These are phyloP conservation scores for Blumeriella jaapii DNA, from an alignment of 2,329 filamentous ascomycete genomes.

Conservation along the genomic window DNA sequence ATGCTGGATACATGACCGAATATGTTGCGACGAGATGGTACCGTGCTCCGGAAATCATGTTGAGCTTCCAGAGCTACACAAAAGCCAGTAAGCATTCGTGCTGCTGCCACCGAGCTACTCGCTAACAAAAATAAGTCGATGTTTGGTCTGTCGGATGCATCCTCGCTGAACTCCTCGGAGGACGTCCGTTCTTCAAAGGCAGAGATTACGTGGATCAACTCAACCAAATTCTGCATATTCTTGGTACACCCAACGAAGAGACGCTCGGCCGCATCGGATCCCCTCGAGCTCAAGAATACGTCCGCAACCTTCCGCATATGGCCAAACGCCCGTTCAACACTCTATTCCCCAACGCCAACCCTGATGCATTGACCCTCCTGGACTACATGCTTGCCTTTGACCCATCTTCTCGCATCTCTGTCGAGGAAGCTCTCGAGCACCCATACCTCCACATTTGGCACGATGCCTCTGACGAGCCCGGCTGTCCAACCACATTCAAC, in stretches of 20 bases:
- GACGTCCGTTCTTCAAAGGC: conserved; percentile 97
- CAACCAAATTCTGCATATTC: conserved; percentile 97
- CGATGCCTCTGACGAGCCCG: conserved; percentile 89
- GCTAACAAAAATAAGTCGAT: conserved; percentile 47
- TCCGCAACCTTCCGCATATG: conserved; percentile 92
- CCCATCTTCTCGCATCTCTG: conserved; percentile 81
- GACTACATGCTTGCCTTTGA: conserved; percentile 98
- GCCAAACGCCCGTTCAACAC: conserved; percentile 80
- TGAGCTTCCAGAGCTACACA: conserved; percentile 99
- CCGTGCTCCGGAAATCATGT: conserved; percentile 96
- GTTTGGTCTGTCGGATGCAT: conserved; percentile 99
- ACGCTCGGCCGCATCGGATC: conserved; percentile 90
- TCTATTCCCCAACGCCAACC: conserved; percentile 90
- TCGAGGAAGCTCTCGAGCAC: conserved; percentile 92
- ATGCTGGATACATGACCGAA: conserved; percentile 98
- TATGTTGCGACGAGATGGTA: conserved; percentile 99
- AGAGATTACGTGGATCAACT: conserved; percentile 98
- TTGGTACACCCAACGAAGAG: conserved; percentile 92
- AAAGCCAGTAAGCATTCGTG: conserved; percentile 78
- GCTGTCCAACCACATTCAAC: conserved; percentile 89
- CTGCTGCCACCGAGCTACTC: no score
- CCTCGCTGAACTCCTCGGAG: conserved; percentile 86
- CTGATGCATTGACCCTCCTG: conserved; percentile 86
- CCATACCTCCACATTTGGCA: conserved; percentile 94
- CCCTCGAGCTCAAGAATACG: conserved; percentile 92